Evolutionary conservation across 371 early-diverging fungal genomes (phyloP).

Genomic region (Rhizopus delemar): DNA sequence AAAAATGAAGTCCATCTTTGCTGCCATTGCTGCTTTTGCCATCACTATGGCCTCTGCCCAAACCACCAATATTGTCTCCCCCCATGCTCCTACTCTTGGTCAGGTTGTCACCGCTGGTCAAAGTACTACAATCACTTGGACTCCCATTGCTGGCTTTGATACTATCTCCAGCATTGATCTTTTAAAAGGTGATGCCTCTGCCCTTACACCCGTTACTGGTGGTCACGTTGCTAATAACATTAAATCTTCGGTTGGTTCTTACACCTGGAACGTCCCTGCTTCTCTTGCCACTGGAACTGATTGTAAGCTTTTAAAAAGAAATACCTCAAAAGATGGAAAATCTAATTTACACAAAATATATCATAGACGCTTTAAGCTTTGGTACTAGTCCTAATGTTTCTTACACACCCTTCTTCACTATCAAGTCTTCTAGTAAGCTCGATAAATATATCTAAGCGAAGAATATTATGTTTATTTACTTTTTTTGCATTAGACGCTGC

Average conservation of each 20-base stretch:
- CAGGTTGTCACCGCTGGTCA: slow-evolving; percentile 41
- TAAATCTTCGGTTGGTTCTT: slow-evolving; percentile 29
- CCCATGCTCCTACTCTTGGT: slow-evolving; percentile 37
- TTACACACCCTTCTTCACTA: slow-evolving; percentile 45
- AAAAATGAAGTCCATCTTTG: slow-evolving; percentile 33
- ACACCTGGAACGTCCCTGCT: slow-evolving; percentile 45
- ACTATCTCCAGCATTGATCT: slow-evolving; percentile 45
- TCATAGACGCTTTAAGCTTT: slow-evolving; percentile 21
- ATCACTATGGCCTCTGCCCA: slow-evolving; percentile 37
- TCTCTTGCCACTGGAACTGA: slow-evolving; percentile 32
- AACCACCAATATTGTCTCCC: slow-evolving; percentile 21
- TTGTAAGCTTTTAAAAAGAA: slow-evolving; percentile 39
- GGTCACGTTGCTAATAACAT: slow-evolving; percentile 32
- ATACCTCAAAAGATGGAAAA: neutral
- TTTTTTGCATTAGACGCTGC: slow-evolving; percentile 1
- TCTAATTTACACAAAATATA: neutral
- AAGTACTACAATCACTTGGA: slow-evolving; percentile 39
- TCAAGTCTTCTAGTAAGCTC: slow-evolving; percentile 28
- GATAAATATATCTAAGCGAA: neutral
- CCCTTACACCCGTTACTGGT: slow-evolving; percentile 12
- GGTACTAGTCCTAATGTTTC: slow-evolving; percentile 33
- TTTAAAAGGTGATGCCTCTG: slow-evolving; percentile 23
- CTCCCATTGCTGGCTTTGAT: slow-evolving; percentile 26
- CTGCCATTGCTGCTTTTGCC: slow-evolving; percentile 44
- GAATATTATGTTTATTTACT: slow-evolving; percentile 8